Evolutionary conservation across 2,329 filamentous ascomycete genomes (phyloP), one percentile per base, ranked within the genome.

Genomic region (Dothideomycetidae sp.): DNA sequence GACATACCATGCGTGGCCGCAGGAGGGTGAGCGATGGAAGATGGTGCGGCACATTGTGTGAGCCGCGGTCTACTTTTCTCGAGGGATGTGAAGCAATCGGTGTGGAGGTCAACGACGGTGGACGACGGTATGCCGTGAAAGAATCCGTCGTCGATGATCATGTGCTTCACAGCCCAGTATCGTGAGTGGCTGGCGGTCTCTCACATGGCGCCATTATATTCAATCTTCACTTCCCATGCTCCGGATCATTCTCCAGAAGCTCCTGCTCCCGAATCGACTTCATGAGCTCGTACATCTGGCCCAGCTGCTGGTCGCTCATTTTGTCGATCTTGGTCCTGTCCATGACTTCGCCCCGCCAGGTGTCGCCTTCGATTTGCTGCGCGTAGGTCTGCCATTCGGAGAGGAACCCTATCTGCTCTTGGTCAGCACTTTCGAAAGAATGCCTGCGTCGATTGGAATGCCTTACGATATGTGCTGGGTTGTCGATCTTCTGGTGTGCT

Each of bases 361-460:
- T 58, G 37, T 93, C 79, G 0, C 86, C 88, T 53, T 96, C 88
- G 11, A 98, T 63, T 54, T 84, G 78, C 56, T 98, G 88, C 2
- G 85, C 86, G 54, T 96, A 98, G 36, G 83, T 63, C 58, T 98
- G 90, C 88, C 88, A 98, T 58, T 96, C 86, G 0, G 82, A 88
- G 48, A 98, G 67, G 58, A 98, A 98, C 2, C 88, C 90, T 50
- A 96, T 84, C 84, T 93, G 47, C 10, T 28, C 21, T 3, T 14
- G 19, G 30, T 36, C 34, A 15, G 18, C 7, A 14, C 11, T 16
- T 10, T 26, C 21, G 21, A 26, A n/a, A n/a, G n/a, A n/a, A n/a
- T n/a, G n/a, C n/a, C n/a, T n/a, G n/a, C n/a, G n/a, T n/a, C n/a
- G n/a, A n/a, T n/a, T n/a, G n/a, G n/a, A n/a, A n/a, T n/a, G n/a